A percentile compares a stretch with the other conserved stretches of the same genome.
Conservation (phyloP, 306 rosid genomes). For the Senna siamea region DNA sequence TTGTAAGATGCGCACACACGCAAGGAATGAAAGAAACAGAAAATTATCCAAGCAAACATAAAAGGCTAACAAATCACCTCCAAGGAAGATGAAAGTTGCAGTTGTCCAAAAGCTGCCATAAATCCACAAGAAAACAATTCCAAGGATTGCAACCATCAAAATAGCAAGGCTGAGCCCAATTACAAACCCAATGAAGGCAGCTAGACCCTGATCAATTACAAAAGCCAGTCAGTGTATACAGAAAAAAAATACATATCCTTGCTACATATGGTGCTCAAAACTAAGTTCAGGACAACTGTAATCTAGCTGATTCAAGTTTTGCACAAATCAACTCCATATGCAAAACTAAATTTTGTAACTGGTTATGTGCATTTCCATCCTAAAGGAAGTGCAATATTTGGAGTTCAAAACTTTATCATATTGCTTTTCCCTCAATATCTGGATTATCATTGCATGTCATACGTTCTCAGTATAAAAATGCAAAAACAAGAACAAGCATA, state of each 20-base stretch:
- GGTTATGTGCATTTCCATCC: conserved; percentile 18
- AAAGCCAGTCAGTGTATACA: conserved; percentile 32
- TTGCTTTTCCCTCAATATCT: conserved; percentile 1
- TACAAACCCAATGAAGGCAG: conserved; percentile 72
- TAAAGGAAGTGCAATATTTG: conserved; percentile 16
- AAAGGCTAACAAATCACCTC: conserved; percentile 67
- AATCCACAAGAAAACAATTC: conserved; percentile 81
- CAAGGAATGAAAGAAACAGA: conserved; percentile 12
- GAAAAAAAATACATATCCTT: conserved; percentile 8
- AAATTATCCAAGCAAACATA: conserved; percentile 30
- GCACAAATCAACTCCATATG: conserved; percentile 10
- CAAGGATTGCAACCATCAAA: conserved; percentile 71
- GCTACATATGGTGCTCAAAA: neutral
- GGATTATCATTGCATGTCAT: conserved; percentile 15
- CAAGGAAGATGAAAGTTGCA: conserved; percentile 64
- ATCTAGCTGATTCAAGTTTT: conserved; percentile 23
- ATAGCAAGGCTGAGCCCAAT: conserved; percentile 71
- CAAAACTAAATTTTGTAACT: conserved; percentile 22
- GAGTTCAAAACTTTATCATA: neutral
- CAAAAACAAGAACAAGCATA: too few species aligned
- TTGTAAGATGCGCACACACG: neutral
- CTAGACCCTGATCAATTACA: conserved; percentile 60
- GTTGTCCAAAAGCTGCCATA: conserved; percentile 98
- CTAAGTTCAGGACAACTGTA: conserved; percentile 32
- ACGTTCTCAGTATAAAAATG: conserved; percentile 20